Conservation (phyloP, 169 alveolate species). For the Sarcocystis neurona region DNA sequence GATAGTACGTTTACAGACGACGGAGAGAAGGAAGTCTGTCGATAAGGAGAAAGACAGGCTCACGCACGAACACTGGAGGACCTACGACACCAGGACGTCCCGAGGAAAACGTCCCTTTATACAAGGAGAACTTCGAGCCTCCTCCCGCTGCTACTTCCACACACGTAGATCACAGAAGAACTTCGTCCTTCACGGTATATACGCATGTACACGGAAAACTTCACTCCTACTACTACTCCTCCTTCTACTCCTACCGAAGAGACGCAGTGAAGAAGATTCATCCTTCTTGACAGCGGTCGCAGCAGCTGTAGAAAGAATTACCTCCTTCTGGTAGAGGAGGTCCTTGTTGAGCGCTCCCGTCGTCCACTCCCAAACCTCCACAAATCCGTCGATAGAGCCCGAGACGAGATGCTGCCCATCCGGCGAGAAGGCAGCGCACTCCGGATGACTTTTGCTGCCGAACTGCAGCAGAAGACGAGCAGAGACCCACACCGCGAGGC, state of each 20-base stretch:
- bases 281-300: too few relatives aligned
- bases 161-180: background rate
- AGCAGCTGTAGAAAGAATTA: background rate
- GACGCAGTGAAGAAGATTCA: too few relatives aligned
- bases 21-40: too few relatives aligned
- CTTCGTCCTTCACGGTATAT: background rate
- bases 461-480: constrained; percentile 61
- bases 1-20: too few relatives aligned
- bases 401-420: constrained; percentile 81
- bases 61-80: too few relatives aligned
- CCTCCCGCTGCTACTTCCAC: too few relatives aligned
- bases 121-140: too few relatives aligned
- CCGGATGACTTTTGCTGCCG: constrained; percentile 83
- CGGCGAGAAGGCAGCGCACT: constrained; percentile 83
- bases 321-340: constrained; percentile 77
- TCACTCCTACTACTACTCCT: background rate
- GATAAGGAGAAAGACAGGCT: too few relatives aligned
- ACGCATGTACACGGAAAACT: background rate
- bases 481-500: constrained; percentile 1
- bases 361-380: constrained; percentile 86
- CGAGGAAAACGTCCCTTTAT: too few relatives aligned
- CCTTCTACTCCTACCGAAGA: too few relatives aligned
- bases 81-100: too few relatives aligned
- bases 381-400: constrained; percentile 85
- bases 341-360: constrained; percentile 79